These are phyloP conservation scores for Phoma sp. DNA, from an alignment of 2,329 filamentous ascomycete genomes.

Conservation along the genomic window DNA sequence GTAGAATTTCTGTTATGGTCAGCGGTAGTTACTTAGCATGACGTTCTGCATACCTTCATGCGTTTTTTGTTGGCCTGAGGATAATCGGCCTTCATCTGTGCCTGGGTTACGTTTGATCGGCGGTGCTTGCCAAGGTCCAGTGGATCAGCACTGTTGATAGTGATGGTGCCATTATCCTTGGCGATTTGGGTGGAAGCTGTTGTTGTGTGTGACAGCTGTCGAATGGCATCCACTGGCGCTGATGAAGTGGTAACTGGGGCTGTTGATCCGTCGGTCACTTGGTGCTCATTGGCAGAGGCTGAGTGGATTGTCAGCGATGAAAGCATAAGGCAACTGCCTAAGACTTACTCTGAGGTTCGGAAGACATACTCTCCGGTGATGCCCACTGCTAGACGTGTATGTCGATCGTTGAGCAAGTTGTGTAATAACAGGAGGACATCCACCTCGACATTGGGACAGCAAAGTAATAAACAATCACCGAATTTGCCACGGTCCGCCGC, in stretches of 20 bases:
- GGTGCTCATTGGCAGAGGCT: slow-evolving; percentile 39
- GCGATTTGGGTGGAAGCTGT: slow-evolving; percentile 28
- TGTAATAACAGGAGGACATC: slow-evolving; percentile 31
- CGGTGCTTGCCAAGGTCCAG: slow-evolving; percentile 45
- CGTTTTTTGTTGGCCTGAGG: slow-evolving; percentile 48
- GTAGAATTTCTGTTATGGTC: slow-evolving; percentile 47
- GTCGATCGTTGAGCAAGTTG: slow-evolving; percentile 31
- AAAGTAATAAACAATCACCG: slow-evolving; percentile 43
- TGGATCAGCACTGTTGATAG: slow-evolving; percentile 39
- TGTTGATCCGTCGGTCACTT: slow-evolving; percentile 38
- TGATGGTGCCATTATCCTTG: slow-evolving; percentile 30
- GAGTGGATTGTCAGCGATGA: slow-evolving; percentile 31
- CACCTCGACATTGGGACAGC: slow-evolving; percentile 32
- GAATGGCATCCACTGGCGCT: slow-evolving; percentile 36
- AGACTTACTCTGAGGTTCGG: slow-evolving; percentile 42
- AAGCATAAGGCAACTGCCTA: slow-evolving; percentile 14
- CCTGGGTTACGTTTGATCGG: slow-evolving; percentile 47
- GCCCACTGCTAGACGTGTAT: slow-evolving; percentile 18
- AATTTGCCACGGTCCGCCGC: slow-evolving; percentile 22
- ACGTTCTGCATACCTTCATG: slow-evolving; percentile 34
- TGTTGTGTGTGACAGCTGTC: slow-evolving; percentile 27
- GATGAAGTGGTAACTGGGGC: slow-evolving; percentile 32
- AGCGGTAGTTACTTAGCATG: neutral
- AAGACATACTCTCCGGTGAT: slow-evolving; percentile 38
- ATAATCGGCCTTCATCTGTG: slow-evolving; percentile 58